Evolutionary conservation across 768 basidiomycete genomes (phyloP).

Genomic region (Lactarius trivialis): DNA sequence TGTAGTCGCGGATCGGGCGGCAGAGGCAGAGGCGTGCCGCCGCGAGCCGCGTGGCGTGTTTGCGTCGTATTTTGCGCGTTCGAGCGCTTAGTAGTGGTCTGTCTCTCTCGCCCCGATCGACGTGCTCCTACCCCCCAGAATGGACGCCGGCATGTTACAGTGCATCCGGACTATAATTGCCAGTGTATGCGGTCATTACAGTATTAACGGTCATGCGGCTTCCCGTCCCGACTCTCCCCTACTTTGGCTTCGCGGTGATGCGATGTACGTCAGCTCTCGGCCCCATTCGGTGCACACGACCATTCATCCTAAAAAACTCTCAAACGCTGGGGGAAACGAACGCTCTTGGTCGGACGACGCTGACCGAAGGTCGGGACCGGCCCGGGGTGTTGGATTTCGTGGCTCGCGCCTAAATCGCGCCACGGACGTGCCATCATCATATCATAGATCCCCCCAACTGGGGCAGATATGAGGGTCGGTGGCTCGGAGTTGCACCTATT

Average conservation of each 20-base stretch:
- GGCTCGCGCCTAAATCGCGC: background rate
- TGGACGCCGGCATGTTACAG: background rate
- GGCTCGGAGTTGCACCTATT: background rate
- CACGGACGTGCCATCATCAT: no score
- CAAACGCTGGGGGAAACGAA: background rate
- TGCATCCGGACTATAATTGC: no score
- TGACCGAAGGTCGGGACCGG: constrained; percentile 1
- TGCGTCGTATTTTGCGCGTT: constrained; percentile 2
- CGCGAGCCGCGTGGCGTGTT: background rate
- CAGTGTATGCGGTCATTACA: no score
- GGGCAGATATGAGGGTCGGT: background rate
- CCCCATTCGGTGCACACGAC: background rate
- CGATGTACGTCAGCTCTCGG: background rate
- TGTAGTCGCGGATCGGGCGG: background rate
- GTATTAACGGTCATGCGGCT: background rate
- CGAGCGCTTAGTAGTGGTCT: background rate
- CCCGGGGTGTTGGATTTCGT: background rate
- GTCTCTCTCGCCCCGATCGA: no score
- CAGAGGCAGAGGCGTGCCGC: background rate
- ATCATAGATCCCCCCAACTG: background rate
- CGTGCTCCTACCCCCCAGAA: background rate
- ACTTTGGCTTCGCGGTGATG: background rate
- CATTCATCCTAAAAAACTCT: background rate
- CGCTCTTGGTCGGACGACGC: background rate
- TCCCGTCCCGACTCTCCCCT: no score